Evolutionary conservation across 1,284 basidiomycete genomes (phyloP).

Genomic region (Tilletia setariae): DNA sequence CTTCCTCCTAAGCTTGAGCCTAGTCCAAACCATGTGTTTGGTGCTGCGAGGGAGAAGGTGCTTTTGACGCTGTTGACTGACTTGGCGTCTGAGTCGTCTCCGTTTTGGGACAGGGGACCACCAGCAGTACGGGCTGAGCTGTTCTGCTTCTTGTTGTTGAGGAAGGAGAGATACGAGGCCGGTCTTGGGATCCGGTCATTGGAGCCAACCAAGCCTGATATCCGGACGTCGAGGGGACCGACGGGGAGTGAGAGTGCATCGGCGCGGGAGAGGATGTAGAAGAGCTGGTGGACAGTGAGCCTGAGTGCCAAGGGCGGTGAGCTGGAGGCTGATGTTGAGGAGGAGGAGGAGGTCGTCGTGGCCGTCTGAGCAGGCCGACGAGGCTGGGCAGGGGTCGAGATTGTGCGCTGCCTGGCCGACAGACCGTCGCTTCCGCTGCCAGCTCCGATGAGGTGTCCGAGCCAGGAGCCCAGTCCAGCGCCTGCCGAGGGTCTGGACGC

Average conservation of each 20-base stretch:
- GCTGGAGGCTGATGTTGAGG: slow-evolving; percentile 3
- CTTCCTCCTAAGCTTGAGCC: not conserved
- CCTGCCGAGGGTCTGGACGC: not conserved
- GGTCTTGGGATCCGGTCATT: slow-evolving; percentile 30
- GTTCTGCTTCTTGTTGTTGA: slow-evolving; percentile 22
- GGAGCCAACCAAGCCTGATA: slow-evolving; percentile 23
- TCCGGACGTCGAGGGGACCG: slow-evolving; percentile 73
- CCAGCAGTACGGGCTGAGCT: slow-evolving; percentile 9
- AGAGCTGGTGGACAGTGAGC: slow-evolving; percentile 76
- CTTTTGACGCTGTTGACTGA: slow-evolving; percentile 74
- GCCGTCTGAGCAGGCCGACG: not conserved
- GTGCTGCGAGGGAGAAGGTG: slow-evolving; percentile 69
- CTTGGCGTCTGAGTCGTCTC: slow-evolving; percentile 61
- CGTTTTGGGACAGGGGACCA: not conserved
- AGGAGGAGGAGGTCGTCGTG: not conserved
- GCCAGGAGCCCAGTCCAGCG: not conserved
- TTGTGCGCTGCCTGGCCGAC: slow-evolving; percentile 18
- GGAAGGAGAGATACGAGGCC: slow-evolving; percentile 61
- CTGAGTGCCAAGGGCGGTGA: slow-evolving; percentile 59
- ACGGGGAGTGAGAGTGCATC: slow-evolving; percentile 70
- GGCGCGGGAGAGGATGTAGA: slow-evolving; percentile 80
- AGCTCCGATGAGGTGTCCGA: not conserved
- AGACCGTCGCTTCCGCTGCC: slow-evolving; percentile 15
- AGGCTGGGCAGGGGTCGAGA: slow-evolving; percentile 16
- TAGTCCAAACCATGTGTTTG: slow-evolving; percentile 61